These are phyloP conservation scores for Aspergillus unguis DNA, from an alignment of 2,329 filamentous ascomycete genomes.

Conservation along the genomic window DNA sequence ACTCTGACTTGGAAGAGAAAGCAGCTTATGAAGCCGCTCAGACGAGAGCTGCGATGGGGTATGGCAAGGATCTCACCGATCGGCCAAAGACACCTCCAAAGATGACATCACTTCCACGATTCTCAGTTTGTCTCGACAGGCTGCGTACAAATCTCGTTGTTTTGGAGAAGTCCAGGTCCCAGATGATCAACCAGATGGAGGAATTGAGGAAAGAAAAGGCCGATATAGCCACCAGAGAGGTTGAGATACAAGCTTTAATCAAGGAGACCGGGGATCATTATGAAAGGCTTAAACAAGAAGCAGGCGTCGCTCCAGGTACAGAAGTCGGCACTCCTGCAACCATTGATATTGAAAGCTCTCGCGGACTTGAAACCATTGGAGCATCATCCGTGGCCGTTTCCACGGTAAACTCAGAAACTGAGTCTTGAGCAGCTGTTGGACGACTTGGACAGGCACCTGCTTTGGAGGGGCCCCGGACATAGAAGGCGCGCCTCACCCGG, in stretches of 20 bases:
- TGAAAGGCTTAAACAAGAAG: constrained; percentile 53
- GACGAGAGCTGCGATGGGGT: constrained; percentile 75
- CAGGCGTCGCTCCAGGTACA: constrained; percentile 29
- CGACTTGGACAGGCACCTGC: background rate
- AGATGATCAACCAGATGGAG: constrained; percentile 62
- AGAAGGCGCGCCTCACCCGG: constrained; percentile 5
- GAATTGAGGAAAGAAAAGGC: constrained; percentile 66
- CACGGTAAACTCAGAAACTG: constrained; percentile 25
- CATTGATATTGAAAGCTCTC: constrained; percentile 28
- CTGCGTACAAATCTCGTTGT: constrained; percentile 60
- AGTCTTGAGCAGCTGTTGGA: constrained; percentile 6
- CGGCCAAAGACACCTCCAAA: constrained; percentile 62
- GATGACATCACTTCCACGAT: constrained; percentile 72
- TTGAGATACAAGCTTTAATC: constrained; percentile 74
- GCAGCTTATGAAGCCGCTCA: constrained; percentile 86
- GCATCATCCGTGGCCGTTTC: constrained; percentile 29
- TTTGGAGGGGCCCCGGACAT: background rate
- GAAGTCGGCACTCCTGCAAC: constrained; percentile 24
- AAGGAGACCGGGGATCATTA: constrained; percentile 76
- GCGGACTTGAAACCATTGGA: constrained; percentile 40
- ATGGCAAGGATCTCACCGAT: constrained; percentile 32
- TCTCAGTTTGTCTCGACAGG: constrained; percentile 64
- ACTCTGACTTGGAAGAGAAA: constrained; percentile 61
- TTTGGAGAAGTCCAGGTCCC: constrained; percentile 62
- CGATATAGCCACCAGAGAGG: constrained; percentile 66